Evolutionary conservation across 176 grass and related monocot genomes (phyloP).

Genomic region (Puya raimondii): DNA sequence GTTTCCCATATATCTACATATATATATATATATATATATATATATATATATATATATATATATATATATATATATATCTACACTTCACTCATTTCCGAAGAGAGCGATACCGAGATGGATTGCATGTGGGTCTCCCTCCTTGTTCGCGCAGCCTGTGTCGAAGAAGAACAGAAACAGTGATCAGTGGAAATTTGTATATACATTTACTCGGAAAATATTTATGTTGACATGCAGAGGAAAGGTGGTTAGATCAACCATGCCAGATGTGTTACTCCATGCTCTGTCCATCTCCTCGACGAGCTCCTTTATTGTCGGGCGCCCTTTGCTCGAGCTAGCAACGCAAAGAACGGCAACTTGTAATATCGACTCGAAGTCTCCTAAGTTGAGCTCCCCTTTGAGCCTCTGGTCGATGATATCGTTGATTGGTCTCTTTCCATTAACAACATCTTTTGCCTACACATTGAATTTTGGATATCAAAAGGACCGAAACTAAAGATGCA

Average conservation of each 20-base stretch:
- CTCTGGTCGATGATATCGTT: constrained; percentile 43
- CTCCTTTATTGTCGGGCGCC: constrained; percentile 42
- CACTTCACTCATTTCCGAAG: too few relatives aligned
- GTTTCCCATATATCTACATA: too few relatives aligned
- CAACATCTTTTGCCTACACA: constrained; percentile 47
- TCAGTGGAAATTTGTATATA: not conserved
- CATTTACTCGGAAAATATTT: not conserved
- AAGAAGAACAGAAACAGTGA: not conserved
- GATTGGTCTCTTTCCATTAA: constrained; percentile 30
- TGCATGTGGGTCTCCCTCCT: too few relatives aligned
- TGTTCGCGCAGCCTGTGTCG: not conserved
- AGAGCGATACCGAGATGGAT: too few relatives aligned
- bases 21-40: too few relatives aligned
- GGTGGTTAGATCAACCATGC: constrained; percentile 23
- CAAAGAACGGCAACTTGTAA: constrained; percentile 40
- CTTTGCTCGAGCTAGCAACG: constrained; percentile 37
- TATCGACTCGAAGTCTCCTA: constrained; percentile 42
- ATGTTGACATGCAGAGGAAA: not conserved
- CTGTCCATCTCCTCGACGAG: constrained; percentile 44
- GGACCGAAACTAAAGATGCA: not conserved
- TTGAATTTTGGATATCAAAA: too few relatives aligned
- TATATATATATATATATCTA: too few relatives aligned
- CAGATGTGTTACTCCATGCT: constrained; percentile 26
- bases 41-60: too few relatives aligned
- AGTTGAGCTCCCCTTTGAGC: constrained; percentile 33